A percentile compares a stretch with the other conserved stretches of the same genome.
phyloP scores from a whole-genome alignment of 228 moss, liverwort and hornwort genomes.

The Sphagnum magellanicum region DNA sequence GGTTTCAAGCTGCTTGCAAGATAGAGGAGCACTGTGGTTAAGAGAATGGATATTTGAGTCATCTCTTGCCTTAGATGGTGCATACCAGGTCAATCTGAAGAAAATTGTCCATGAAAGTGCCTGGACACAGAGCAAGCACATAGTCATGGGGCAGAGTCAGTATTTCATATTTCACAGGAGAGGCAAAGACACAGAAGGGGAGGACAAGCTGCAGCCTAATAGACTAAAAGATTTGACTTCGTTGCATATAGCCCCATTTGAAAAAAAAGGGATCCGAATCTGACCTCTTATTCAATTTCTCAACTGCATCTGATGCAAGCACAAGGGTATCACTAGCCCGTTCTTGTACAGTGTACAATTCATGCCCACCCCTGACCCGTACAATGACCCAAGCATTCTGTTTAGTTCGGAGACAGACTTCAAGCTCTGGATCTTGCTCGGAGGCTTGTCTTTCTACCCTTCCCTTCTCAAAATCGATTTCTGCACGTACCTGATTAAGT shows the following conservation, averaged over 20 bases:
- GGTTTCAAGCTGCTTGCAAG: no score
- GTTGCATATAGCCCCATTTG: not conserved
- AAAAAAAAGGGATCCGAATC: slow-evolving; percentile 1
- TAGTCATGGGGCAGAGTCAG: not conserved
- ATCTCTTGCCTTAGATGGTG: no score
- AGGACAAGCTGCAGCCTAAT: not conserved
- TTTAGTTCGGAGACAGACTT: slow-evolving; percentile 72
- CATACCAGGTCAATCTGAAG: slow-evolving; percentile 31
- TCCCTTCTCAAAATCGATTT: slow-evolving; percentile 62
- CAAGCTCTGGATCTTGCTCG: slow-evolving; percentile 49
- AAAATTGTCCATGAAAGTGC: slow-evolving; percentile 67
- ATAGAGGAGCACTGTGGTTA: no score
- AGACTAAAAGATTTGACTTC: not conserved
- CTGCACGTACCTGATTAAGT: slow-evolving; percentile 60
- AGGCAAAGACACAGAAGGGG: not conserved
- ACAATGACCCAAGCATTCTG: slow-evolving; percentile 80
- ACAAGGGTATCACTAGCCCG: slow-evolving; percentile 58
- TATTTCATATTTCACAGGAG: not conserved
- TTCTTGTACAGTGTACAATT: slow-evolving; percentile 70
- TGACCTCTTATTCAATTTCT: slow-evolving; percentile 69
- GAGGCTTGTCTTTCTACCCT: slow-evolving; percentile 37
- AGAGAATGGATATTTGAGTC: no score
- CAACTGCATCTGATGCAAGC: slow-evolving; percentile 69
- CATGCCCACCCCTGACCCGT: slow-evolving; percentile 57
- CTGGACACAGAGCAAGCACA: slow-evolving; percentile 26